These are phyloP conservation scores for Phytopythium vexans DNA, from an alignment of 352 stramenopile genomes.

Conservation along the genomic window DNA sequence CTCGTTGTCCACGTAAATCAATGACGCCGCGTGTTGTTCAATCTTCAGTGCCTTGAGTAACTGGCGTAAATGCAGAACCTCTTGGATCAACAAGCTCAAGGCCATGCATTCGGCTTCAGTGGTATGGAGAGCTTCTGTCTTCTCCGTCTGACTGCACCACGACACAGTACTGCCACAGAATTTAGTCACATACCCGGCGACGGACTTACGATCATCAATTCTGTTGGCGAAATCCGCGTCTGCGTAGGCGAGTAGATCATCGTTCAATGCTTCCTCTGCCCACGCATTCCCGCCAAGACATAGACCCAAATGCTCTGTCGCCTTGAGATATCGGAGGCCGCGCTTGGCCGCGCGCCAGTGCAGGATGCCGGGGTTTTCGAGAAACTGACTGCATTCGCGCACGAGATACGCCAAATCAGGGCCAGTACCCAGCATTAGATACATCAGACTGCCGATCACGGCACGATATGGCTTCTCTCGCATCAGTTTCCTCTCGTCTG, in stretches of 20 bases:
- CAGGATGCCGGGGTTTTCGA: slow-evolving; percentile 11
- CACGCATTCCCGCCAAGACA: slow-evolving; percentile 3
- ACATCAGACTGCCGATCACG: slow-evolving; percentile 10
- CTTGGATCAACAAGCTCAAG: slow-evolving; percentile 15
- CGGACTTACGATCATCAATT: slow-evolving; percentile 16
- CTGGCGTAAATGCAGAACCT: slow-evolving; percentile 16
- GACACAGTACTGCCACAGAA: slow-evolving; percentile 14
- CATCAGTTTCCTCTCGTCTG: slow-evolving; percentile 7
- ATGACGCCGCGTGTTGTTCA: slow-evolving; percentile 6
- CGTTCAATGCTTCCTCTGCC: slow-evolving; percentile 2
- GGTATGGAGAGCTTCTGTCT: slow-evolving; percentile 17
- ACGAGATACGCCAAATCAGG: slow-evolving; percentile 13
- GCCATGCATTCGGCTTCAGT: slow-evolving; percentile 19
- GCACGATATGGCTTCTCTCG: slow-evolving; percentile 3
- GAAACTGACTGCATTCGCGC: slow-evolving; percentile 14
- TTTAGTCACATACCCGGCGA: slow-evolving; percentile 14
- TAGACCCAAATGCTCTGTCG: slow-evolving; percentile 6
- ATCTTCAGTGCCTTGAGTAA: slow-evolving; percentile 17
- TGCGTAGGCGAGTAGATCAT: slow-evolving; percentile 6
- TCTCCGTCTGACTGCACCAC: slow-evolving; percentile 17
- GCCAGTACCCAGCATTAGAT: slow-evolving; percentile 13
- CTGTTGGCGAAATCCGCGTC: slow-evolving; percentile 19
- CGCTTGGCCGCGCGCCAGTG: slow-evolving; percentile 13
- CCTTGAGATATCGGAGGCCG: slow-evolving; percentile 7
- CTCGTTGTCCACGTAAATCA: slow-evolving; percentile 17